A percentile compares a stretch with the other conserved stretches of the same genome.
Evolutionary conservation across 352 stramenopile species (phyloP).

Genomic region (Phytophthora cajani): DNA sequence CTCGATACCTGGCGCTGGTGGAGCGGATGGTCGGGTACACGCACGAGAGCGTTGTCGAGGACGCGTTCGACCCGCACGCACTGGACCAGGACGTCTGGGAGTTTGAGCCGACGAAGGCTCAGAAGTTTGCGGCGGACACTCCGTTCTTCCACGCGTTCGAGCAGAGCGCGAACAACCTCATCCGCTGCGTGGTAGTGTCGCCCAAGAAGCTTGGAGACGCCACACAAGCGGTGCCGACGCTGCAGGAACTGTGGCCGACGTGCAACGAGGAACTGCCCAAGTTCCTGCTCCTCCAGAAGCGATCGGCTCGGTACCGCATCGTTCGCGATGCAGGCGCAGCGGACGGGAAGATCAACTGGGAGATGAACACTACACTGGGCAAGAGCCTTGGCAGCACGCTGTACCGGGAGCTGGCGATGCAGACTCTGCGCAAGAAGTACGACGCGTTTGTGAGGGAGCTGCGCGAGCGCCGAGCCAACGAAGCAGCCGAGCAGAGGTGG

Average conservation of each 20-base stretch:
- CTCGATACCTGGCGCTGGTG: constrained; percentile 45
- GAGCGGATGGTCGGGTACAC: constrained; percentile 60
- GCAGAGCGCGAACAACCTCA: constrained; percentile 41
- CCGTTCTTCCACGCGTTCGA: constrained; percentile 40
- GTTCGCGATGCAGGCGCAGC: constrained; percentile 19
- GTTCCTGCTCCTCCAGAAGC: constrained; percentile 65
- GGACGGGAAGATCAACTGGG: constrained; percentile 41
- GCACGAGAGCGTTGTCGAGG: constrained; percentile 40
- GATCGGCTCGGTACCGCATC: constrained; percentile 57
- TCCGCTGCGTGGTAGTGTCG: constrained; percentile 30
- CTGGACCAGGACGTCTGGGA: constrained; percentile 41
- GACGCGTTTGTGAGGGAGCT: constrained; percentile 52
- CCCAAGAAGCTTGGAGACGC: constrained; percentile 11
- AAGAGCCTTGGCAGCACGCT: constrained; percentile 28
- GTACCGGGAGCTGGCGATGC: constrained; percentile 47
- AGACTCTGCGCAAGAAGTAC: constrained; percentile 61
- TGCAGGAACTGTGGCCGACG: constrained; percentile 59
- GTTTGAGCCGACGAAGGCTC: constrained; percentile 35
- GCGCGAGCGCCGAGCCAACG: constrained; percentile 46
- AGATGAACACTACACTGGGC: constrained; percentile 30
- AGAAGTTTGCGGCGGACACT: constrained; percentile 21
- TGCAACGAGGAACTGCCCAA: constrained; percentile 56
- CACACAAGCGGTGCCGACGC: constrained; percentile 10
- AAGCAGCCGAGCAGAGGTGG: constrained; percentile 49
- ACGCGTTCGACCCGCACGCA: constrained; percentile 47